Percentiles rank a stretch among this genome's conserved stretches.
These are phyloP conservation scores for Erodium trifolium DNA, from an alignment of 441 rosid genomes.

Conservation along the genomic window DNA sequence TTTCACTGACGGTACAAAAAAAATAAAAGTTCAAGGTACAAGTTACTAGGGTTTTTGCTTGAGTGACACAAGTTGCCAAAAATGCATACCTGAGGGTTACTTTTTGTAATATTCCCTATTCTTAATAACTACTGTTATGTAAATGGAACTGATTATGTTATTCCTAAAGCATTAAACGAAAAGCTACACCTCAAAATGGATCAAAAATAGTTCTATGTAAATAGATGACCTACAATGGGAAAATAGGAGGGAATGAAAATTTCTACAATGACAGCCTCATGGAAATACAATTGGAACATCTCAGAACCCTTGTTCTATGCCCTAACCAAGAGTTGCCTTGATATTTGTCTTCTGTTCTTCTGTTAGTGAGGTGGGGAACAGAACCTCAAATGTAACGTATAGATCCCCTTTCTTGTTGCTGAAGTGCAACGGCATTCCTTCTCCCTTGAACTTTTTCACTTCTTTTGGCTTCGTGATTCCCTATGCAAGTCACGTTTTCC, in stretches of 20 bases:
- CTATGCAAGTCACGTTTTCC: conserved; percentile 25
- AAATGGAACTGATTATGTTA: too few species aligned
- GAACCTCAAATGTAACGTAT: conserved; percentile 71
- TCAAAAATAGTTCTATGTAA: not conserved
- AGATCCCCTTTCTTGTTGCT: conserved; percentile 85
- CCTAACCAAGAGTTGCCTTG: conserved; percentile 59
- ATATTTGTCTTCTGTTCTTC: conserved; percentile 81
- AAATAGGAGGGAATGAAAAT: not conserved
- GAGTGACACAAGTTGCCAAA: too few species aligned
- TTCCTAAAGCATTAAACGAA: too few species aligned
- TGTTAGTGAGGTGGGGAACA: conserved; percentile 71
- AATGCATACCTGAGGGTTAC: too few species aligned
- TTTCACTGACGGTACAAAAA: too few species aligned
- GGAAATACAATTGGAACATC: not conserved
- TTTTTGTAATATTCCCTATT: too few species aligned
- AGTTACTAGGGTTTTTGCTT: too few species aligned
- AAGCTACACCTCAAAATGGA: not conserved
- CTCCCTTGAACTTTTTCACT: conserved; percentile 83
- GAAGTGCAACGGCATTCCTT: conserved; percentile 86
- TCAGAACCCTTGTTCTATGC: not conserved
- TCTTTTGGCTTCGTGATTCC: conserved; percentile 85
- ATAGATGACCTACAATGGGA: not conserved
- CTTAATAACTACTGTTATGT: too few species aligned
- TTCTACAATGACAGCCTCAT: not conserved
- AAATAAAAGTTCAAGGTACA: too few species aligned